A percentile compares a stretch with the other conserved stretches of the same genome.
phyloP scores from a whole-genome alignment of 805 yeast genomes.

The Zygosaccharomyces rouxii region DNA sequence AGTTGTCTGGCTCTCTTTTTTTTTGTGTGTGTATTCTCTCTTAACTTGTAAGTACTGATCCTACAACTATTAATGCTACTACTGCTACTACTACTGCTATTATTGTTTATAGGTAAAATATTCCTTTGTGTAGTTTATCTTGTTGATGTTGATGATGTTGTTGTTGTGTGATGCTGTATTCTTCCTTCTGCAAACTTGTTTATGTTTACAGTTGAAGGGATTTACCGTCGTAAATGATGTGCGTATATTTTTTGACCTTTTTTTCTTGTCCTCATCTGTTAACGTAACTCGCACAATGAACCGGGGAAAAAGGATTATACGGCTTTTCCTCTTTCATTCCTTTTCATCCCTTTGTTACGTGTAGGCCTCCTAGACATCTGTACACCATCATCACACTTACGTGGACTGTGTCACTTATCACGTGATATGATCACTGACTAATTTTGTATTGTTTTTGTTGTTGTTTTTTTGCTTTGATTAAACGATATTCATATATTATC shows the following conservation, averaged over 20 bases:
- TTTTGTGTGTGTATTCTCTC: not conserved
- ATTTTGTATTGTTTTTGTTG: too few relatives aligned
- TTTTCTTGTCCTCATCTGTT: not conserved
- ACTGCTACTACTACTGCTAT: not conserved
- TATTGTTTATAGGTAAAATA: not conserved
- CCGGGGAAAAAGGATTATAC: not conserved
- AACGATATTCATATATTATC: too few relatives aligned
- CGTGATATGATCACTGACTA: too few relatives aligned
- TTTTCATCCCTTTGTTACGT: not conserved
- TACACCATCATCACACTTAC: too few relatives aligned
- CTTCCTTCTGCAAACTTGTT: conserved; percentile 3
- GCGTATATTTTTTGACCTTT: conserved; percentile 3
- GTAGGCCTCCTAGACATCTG: too few relatives aligned
- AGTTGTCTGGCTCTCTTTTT: not conserved
- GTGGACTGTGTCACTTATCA: too few relatives aligned
- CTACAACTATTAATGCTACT: not conserved
- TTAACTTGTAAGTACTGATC: conserved; percentile 1
- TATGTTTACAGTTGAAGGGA: conserved; percentile 8
- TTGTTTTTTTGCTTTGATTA: too few relatives aligned
- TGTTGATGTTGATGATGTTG: not conserved
- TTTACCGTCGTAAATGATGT: not conserved
- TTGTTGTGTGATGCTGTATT: conserved; percentile 10
- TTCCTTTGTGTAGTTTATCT: not conserved
- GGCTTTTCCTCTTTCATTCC: not conserved
- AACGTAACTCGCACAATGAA: not conserved